These are phyloP conservation scores for Aspergillus sp. DNA, from an alignment of 2,329 filamentous ascomycete genomes.

Conservation along the genomic window DNA sequence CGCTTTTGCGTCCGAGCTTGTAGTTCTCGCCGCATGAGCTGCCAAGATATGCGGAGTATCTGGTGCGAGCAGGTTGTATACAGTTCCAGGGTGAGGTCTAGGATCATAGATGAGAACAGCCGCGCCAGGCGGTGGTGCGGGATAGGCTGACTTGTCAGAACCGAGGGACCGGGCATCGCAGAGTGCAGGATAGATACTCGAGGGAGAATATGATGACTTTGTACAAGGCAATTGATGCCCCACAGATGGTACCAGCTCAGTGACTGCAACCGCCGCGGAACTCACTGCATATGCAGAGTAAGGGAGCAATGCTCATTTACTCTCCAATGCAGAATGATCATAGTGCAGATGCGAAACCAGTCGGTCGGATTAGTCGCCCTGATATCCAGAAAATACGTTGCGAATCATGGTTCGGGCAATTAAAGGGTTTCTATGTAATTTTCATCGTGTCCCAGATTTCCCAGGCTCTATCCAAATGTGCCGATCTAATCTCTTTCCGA, in stretches of 20 bases:
- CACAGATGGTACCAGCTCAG: constrained; percentile 25
- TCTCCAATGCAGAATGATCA: background rate
- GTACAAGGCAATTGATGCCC: constrained; percentile 26
- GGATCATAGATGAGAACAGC: constrained; percentile 23
- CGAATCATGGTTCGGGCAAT: too few relatives aligned
- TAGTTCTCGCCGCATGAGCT: constrained; percentile 27
- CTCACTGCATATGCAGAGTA: background rate
- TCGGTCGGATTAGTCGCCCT: background rate
- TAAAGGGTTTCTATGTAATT: too few relatives aligned
- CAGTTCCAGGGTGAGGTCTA: constrained; percentile 24
- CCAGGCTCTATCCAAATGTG: too few relatives aligned
- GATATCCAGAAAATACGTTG: background rate
- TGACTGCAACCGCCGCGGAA: constrained; percentile 14
- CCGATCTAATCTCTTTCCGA: too few relatives aligned
- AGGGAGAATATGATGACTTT: constrained; percentile 19
- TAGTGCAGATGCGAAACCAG: background rate
- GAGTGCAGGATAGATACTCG: constrained; percentile 23
- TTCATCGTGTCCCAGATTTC: too few relatives aligned
- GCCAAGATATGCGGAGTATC: constrained; percentile 27
- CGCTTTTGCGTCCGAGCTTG: constrained; percentile 24
- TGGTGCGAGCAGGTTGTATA: constrained; percentile 23
- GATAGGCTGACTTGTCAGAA: constrained; percentile 4
- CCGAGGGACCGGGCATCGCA: constrained; percentile 2
- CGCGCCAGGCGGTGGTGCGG: constrained; percentile 13
- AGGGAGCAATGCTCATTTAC: background rate